Conservation (phyloP, 176 grass and related monocot species). For the Aechmea fasciata region DNA sequence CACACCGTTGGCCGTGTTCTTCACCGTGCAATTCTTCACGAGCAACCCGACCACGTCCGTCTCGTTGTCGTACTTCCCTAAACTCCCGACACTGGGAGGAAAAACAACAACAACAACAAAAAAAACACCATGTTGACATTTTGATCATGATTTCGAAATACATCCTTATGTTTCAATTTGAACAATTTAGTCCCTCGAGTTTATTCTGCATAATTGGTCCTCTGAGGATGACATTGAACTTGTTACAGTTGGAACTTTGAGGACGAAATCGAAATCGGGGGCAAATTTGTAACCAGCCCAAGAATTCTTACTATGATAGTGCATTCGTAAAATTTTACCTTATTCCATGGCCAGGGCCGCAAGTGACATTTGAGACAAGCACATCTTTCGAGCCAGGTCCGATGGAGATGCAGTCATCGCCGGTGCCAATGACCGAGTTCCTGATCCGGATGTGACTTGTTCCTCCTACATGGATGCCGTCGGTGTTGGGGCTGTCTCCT, state of each 20-base stretch:
- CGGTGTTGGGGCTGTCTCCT: conserved; percentile 45
- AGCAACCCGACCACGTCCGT: conserved; percentile 27
- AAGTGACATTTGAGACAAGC: conserved; percentile 16
- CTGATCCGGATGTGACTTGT: conserved; percentile 22
- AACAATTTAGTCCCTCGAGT: not conserved
- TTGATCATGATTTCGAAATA: not conserved
- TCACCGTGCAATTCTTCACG: conserved; percentile 28
- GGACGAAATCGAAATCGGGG: too few species aligned
- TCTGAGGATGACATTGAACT: too few species aligned
- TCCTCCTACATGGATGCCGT: conserved; percentile 36
- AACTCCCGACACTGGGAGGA: conserved; percentile 34
- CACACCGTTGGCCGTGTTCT: conserved; percentile 27
- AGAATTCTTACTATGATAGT: not conserved
- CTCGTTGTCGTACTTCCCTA: conserved; percentile 13
- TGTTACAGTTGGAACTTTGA: too few species aligned
- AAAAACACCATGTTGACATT: too few species aligned
- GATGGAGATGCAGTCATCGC: conserved; percentile 62
- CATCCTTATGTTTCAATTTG: not conserved
- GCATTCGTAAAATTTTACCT: conserved; percentile 19
- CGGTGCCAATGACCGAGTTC: conserved; percentile 12
- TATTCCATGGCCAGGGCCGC: conserved; percentile 51
- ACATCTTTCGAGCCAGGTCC: conserved; percentile 25
- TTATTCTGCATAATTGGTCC: not conserved
- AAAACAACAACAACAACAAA: not conserved
- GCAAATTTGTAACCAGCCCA: not conserved